Evolutionary conservation across 805 yeast species (phyloP).

Genomic region (Alloascoidea africana): DNA sequence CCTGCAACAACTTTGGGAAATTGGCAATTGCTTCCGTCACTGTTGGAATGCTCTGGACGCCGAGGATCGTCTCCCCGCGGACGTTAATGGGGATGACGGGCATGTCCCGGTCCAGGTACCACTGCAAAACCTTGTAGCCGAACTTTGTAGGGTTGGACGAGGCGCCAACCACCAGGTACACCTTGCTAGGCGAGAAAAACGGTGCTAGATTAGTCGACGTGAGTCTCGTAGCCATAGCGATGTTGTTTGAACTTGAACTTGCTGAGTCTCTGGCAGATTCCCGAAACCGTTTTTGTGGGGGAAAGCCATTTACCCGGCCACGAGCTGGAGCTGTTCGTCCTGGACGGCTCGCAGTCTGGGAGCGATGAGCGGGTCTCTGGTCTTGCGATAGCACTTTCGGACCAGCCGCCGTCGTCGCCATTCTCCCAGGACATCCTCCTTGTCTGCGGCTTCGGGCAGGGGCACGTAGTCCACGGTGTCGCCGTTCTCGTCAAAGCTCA

Average conservation of each 20-base stretch:
- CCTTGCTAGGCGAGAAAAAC: slow-evolving; percentile 38
- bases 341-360: background rate
- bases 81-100: slow-evolving; percentile 60
- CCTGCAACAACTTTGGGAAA: no score
- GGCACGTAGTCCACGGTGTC: background rate
- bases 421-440: slow-evolving; percentile 11
- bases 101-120: slow-evolving; percentile 46
- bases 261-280: no score
- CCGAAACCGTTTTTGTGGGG: no score
- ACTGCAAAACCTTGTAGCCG: slow-evolving; percentile 51
- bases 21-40: slow-evolving; percentile 12
- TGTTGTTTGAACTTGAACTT: no score
- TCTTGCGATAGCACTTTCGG: slow-evolving; percentile 17
- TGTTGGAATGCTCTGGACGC: slow-evolving; percentile 19
- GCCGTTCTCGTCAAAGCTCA: background rate
- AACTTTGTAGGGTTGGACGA: slow-evolving; percentile 46
- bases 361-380: background rate
- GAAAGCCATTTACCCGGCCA: no score
- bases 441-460: background rate
- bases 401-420: slow-evolving; percentile 26
- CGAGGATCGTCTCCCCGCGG: slow-evolving; percentile 29
- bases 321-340: no score
- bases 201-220: no score
- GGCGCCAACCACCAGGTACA: slow-evolving; percentile 61
- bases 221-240: no score